phyloP scores from a whole-genome alignment of 2,329 filamentous ascomycete genomes.

The Volutella citrinella region DNA sequence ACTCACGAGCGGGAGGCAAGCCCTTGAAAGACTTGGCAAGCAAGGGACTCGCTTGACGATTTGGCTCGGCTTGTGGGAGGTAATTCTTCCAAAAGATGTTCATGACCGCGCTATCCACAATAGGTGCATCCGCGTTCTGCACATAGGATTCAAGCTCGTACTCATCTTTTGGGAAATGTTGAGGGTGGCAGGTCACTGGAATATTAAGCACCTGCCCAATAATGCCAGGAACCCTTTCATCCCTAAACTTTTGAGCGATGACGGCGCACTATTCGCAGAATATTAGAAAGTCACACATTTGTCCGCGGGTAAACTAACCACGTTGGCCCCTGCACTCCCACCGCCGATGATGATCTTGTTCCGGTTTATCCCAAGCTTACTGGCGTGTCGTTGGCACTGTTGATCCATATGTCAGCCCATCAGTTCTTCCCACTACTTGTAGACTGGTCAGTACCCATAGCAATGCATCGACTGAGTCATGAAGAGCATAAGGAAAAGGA shows the following conservation, averaged over 20 bases:
- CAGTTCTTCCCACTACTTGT: too few relatives aligned
- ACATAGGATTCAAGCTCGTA: constrained; percentile 3
- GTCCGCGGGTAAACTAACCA: background rate
- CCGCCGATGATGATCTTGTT: constrained; percentile 7
- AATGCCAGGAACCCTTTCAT: constrained; percentile 1
- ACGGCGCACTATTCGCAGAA: constrained; percentile 1
- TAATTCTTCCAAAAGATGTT: constrained; percentile 7
- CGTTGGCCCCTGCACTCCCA: constrained; percentile 8
- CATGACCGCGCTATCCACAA: constrained; percentile 3
- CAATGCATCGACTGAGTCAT: constrained; percentile 3
- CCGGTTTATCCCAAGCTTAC: constrained; percentile 1
- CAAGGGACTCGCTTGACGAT: constrained; percentile 3
- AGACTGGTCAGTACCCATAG: too few relatives aligned
- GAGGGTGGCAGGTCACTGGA: constrained; percentile 9
- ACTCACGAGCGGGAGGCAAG: constrained; percentile 6
- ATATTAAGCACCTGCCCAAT: constrained; percentile 9
- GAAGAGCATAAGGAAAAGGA: constrained; percentile 5
- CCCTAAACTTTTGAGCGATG: background rate
- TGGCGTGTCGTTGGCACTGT: constrained; percentile 1
- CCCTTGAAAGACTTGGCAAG: constrained; percentile 1
- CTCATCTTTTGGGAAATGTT: constrained; percentile 4
- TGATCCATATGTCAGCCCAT: background rate
- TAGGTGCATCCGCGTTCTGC: constrained; percentile 3
- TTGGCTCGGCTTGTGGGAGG: constrained; percentile 1
- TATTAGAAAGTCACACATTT: background rate